phyloP scores from a whole-genome alignment of 306 rosid species.

The Echinosophora koreensis region DNA sequence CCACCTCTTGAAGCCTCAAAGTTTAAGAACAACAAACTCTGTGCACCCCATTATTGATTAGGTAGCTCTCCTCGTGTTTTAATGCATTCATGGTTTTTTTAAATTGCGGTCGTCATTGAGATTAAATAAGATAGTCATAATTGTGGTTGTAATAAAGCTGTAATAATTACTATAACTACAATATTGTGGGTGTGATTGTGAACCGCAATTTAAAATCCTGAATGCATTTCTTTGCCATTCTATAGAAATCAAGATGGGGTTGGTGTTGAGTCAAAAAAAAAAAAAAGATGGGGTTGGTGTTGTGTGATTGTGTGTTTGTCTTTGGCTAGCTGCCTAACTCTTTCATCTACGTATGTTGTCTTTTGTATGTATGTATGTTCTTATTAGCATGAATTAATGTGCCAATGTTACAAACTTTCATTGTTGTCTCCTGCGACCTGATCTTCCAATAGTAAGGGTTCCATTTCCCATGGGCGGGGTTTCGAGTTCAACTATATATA shows the following conservation, averaged over 20 bases:
- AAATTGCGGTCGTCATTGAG: no score
- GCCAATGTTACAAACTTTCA: not conserved
- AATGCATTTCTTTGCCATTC: not conserved
- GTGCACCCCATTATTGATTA: not conserved
- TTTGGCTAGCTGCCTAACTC: not conserved
- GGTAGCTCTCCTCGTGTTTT: not conserved
- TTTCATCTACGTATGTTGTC: not conserved
- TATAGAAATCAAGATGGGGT: not conserved
- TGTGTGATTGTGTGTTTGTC: not conserved
- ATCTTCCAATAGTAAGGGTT: not conserved
- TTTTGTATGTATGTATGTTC: not conserved
- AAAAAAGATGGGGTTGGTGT: not conserved
- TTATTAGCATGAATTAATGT: not conserved
- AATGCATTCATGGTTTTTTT: no score
- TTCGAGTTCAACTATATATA: not conserved
- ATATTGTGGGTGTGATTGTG: no score
- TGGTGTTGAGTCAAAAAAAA: no score
- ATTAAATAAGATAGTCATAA: no score
- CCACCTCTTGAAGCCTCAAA: not conserved
- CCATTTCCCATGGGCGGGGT: not conserved
- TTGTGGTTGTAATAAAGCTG: no score
- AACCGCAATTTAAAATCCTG: no score
- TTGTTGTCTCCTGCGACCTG: not conserved
- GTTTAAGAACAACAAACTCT: not conserved
- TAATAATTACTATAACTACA: no score